Evolutionary conservation across 1,139 yeast species (phyloP), one percentile per base, ranked within the genome.

Genomic region (Yamadazyma taylorii): DNA sequence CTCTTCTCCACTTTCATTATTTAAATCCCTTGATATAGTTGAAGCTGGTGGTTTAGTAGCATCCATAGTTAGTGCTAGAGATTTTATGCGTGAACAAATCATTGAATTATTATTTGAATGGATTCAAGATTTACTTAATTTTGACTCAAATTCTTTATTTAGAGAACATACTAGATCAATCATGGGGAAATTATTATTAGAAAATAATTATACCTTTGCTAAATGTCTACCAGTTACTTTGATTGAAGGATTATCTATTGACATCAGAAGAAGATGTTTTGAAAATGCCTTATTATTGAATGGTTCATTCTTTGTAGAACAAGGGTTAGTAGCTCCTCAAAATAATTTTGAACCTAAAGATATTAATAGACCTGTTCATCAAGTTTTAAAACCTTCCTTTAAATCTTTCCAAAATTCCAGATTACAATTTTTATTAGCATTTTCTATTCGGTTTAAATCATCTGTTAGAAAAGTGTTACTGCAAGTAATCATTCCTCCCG

Each of bases 381-480:
- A 43, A 17, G 41, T 53, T 1, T 38, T 53, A 13, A 43, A 41
- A 12, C 41, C 45, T 7, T 31, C 39, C 1, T n/a, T n/a, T 14
- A 47, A 45, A 16, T 32, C 35, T 3, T 40, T 51, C 23, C 37
- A 40, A 22, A 60, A 68, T 22, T 69, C 83, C 9, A 63, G 82
- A 40, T 48, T 80, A 13, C 85, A 80, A 51, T 70, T 59, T 43
- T 54, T 82, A 16, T 52, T 80, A 30, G 66, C 67, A 37, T 75
- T 81, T 44, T 85, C 84, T 43, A 66, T 75, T 19, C 65, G 94
- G 45, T 61, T 75, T 31, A 66, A 79, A 60, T 77, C 80, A 40
- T 43, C 54, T 4, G 50, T 73, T 16, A 69, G 92, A 50, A 65
- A 64, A 38, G 55, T 59, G 12, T 42, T 84, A 15, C 71, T 73